These are phyloP conservation scores for Dioscorea dumetorum DNA, from an alignment of 106 monocot species.

Conservation along the genomic window DNA sequence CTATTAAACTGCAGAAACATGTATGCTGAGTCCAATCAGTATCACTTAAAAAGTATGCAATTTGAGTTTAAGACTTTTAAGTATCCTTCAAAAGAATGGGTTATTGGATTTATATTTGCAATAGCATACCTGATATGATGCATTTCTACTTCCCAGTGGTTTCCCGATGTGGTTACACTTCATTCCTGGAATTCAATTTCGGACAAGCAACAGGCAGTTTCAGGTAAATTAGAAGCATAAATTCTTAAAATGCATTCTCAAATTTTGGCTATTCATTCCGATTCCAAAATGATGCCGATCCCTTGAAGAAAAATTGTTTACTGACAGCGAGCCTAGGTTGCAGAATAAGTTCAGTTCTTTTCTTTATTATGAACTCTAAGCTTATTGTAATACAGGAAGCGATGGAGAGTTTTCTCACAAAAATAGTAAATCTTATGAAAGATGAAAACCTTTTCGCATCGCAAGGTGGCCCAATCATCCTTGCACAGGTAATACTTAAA, in stretches of 20 bases:
- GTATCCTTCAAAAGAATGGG: too few species aligned
- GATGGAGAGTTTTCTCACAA: constrained; percentile 29
- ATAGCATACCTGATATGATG: too few species aligned
- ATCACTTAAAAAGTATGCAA: too few species aligned
- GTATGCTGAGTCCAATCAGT: too few species aligned
- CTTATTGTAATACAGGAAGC: constrained; percentile 12
- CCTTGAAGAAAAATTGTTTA: not conserved
- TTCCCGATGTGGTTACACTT: constrained; percentile 37
- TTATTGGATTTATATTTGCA: too few species aligned
- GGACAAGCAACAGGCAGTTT: constrained; percentile 28
- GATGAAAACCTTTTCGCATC: constrained; percentile 39
- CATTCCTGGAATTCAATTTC: constrained; percentile 29
- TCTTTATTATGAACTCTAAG: not conserved
- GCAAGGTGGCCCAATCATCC: constrained; percentile 55
- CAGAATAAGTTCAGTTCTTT: not conserved
- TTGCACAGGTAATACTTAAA: constrained; percentile 26
- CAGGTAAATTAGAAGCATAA: constrained; percentile 12
- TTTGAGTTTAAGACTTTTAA: too few species aligned
- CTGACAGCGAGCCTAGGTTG: not conserved
- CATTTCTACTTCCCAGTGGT: constrained; percentile 7
- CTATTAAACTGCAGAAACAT: too few species aligned
- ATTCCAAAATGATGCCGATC: too few species aligned
- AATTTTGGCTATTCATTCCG: too few species aligned
- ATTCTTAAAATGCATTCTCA: not conserved
- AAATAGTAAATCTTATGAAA: constrained; percentile 34